phyloP scores from a whole-genome alignment of 2,329 filamentous ascomycete species.

The Pyrenochaeta sp. region DNA sequence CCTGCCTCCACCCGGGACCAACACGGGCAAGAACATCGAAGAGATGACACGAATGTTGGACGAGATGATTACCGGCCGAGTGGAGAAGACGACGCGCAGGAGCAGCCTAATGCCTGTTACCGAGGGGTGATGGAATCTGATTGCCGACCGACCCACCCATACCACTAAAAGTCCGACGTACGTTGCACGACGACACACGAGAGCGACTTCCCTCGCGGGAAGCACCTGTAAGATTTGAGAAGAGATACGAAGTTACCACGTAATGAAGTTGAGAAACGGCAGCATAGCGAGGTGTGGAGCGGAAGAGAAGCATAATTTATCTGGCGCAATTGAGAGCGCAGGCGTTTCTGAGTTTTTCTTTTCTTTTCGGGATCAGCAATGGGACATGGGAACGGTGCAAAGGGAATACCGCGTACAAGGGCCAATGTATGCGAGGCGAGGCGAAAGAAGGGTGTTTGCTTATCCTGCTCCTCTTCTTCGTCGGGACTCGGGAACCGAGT shows the following conservation, averaged over 20 bases:
- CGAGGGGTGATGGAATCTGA: conserved; percentile 27
- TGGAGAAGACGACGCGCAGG: conserved; percentile 65
- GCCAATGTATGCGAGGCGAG: conserved; percentile 4
- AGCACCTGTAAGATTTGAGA: conserved; percentile 5
- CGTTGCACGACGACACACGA: conserved; percentile 8
- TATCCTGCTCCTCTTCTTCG: no score
- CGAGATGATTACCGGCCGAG: conserved; percentile 90
- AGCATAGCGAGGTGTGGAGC: conserved; percentile 16
- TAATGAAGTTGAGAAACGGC: conserved; percentile 33
- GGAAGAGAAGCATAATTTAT: conserved; percentile 16
- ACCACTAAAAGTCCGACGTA: no score
- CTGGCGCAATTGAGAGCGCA: conserved; percentile 18
- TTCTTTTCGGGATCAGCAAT: no score
- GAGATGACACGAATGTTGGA: conserved; percentile 94
- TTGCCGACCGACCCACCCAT: no score
- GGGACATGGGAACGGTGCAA: conserved; percentile 16
- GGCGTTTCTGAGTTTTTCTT: no score
- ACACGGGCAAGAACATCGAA: conserved; percentile 72
- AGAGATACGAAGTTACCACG: conserved; percentile 24
- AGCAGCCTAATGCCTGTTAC: conserved; percentile 35
- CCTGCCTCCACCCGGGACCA: conserved; percentile 22
- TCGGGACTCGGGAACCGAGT: no score
- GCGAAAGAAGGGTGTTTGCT: no score
- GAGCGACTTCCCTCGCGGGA: no score
- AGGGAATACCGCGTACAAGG: conserved; percentile 7